Percentiles rank a stretch among this genome's conserved stretches.
Conservation (phyloP, 805 yeast species). For the Wickerhamiella sergipiensis region DNA sequence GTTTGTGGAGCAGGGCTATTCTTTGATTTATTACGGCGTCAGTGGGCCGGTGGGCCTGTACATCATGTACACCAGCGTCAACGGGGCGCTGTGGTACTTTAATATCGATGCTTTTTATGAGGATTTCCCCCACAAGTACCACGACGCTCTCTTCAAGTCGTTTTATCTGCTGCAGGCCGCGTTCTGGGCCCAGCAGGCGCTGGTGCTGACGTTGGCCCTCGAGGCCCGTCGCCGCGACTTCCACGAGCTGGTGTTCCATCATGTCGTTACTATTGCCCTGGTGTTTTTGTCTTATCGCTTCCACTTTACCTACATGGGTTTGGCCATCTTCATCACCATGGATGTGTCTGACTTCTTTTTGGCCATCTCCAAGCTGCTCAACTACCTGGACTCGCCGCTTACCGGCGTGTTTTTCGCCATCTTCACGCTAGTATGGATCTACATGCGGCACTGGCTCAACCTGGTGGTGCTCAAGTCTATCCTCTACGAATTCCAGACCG, state of each 20-base stretch:
- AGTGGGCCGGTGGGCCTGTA: conserved; percentile 80
- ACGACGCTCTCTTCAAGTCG: conserved; percentile 54
- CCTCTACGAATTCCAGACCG: conserved; percentile 71
- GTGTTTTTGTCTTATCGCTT: conserved; percentile 81
- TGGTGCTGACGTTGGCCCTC: conserved; percentile 64
- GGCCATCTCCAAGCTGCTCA: conserved; percentile 71
- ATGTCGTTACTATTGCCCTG: conserved; percentile 75
- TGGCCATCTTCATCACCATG: conserved; percentile 86
- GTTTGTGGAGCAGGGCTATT: conserved; percentile 87
- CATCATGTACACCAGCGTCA: conserved; percentile 54
- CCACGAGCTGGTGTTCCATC: conserved; percentile 83
- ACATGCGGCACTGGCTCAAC: conserved; percentile 78
- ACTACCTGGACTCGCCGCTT: conserved; percentile 58
- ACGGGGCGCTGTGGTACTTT: conserved; percentile 70
- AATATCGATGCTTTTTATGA: conserved; percentile 69
- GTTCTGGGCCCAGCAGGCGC: conserved; percentile 94
- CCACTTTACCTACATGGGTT: conserved; percentile 94
- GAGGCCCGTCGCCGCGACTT: conserved; percentile 95
- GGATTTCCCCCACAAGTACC: conserved; percentile 70
- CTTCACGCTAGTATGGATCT: conserved; percentile 68
- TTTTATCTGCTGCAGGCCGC: conserved; percentile 89
- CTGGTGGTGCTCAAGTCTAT: conserved; percentile 44
- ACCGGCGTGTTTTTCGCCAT: conserved; percentile 53
- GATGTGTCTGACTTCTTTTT: conserved; percentile 86
- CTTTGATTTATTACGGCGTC: conserved; percentile 64